Evolutionary conservation across 345 rosid genomes (phyloP).

Genomic region (Ceriops decandra): DNA sequence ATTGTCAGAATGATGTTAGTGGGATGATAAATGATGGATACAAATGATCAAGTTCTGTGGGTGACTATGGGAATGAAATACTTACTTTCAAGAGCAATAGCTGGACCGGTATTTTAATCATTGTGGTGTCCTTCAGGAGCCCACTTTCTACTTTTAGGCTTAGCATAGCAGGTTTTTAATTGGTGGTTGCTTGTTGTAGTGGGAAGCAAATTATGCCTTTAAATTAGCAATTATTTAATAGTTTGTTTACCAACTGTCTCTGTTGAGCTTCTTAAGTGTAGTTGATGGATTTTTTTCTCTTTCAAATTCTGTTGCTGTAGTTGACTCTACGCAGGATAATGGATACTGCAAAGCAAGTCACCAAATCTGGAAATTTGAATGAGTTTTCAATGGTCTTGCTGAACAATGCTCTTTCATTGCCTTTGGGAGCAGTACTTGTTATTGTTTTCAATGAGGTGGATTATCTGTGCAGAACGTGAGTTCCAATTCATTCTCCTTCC

Average conservation of each 20-base stretch:
- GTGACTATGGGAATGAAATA: not conserved
- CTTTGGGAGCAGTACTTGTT: conserved; percentile 74
- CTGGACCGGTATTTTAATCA: not conserved
- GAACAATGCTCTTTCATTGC: conserved; percentile 87
- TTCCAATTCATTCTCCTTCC: not conserved
- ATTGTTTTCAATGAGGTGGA: conserved; percentile 79
- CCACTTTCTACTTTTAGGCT: not conserved
- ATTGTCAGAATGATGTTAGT: not conserved
- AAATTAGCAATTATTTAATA: conserved; percentile 1
- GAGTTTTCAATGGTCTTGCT: conserved; percentile 98
- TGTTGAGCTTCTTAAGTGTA: conserved; percentile 1
- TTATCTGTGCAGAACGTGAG: conserved; percentile 76
- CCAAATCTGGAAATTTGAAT: conserved; percentile 84
- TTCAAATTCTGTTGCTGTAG: conserved; percentile 44
- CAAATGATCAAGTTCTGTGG: conserved; percentile 1
- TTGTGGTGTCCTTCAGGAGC: not conserved
- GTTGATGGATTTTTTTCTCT: conserved; percentile 13
- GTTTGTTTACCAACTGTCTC: not conserved
- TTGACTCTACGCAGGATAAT: conserved; percentile 84
- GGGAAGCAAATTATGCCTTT: not conserved
- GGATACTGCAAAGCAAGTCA: conserved; percentile 95
- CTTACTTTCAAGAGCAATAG: not conserved
- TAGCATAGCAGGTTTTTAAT: not conserved
- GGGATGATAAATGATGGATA: not conserved
- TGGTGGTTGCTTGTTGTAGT: not conserved